phyloP scores from a whole-genome alignment of 208 protist genomes.

The Spongospora subterranea region DNA sequence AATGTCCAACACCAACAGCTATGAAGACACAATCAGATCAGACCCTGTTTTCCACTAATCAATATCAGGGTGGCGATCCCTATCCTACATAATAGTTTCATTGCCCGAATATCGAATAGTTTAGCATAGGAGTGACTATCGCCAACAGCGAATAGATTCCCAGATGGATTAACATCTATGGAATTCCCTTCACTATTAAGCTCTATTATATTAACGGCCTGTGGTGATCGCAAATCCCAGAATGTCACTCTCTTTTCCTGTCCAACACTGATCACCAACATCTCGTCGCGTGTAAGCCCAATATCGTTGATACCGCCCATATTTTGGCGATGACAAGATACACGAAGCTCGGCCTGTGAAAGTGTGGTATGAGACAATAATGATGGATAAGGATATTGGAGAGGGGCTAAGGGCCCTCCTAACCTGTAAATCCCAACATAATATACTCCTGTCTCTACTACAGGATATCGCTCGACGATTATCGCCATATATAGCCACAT shows the following conservation, averaged over 20 bases:
- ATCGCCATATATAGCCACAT: constrained; percentile 70
- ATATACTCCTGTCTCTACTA: constrained; percentile 63
- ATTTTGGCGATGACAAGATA: constrained; percentile 64
- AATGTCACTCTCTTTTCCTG: constrained; percentile 67
- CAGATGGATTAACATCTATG: constrained; percentile 1
- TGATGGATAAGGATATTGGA: neutral
- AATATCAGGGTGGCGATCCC: too few species aligned
- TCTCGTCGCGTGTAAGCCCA: constrained; percentile 59
- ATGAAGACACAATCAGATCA: neutral
- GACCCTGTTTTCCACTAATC: neutral
- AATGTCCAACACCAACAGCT: constrained; percentile 64
- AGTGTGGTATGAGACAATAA: too few species aligned
- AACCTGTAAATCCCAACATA: constrained; percentile 70
- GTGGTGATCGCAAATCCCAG: constrained; percentile 70
- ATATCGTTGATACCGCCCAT: constrained; percentile 67
- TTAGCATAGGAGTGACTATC: constrained; percentile 67
- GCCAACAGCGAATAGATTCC: constrained; percentile 66
- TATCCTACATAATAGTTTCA: constrained; percentile 46
- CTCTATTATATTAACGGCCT: constrained; percentile 58
- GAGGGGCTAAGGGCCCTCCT: neutral
- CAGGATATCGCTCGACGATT: constrained; percentile 67
- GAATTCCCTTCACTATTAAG: constrained; percentile 54
- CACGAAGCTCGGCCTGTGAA: constrained; percentile 52
- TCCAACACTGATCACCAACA: constrained; percentile 63
- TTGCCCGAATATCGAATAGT: constrained; percentile 67